These are phyloP conservation scores for Teunomyces tritomae DNA, from an alignment of 805 yeast genomes.

Conservation along the genomic window DNA sequence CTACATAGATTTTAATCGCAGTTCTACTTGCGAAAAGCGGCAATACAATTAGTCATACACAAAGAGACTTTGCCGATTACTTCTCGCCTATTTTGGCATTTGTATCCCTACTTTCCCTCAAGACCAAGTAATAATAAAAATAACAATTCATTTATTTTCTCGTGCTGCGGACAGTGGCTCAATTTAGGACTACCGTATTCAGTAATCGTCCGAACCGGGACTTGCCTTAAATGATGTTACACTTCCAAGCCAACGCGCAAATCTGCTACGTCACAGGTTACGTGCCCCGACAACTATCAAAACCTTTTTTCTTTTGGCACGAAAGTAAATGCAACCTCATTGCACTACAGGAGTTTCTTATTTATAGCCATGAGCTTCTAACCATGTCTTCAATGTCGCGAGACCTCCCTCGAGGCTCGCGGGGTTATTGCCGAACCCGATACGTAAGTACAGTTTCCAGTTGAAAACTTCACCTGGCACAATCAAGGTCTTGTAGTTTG, in stretches of 20 bases:
- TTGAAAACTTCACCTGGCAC: conserved; percentile 53
- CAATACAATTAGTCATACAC: neutral
- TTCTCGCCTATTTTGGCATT: neutral
- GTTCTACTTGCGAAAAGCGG: neutral
- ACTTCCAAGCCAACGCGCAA: neutral
- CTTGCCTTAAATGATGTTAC: neutral
- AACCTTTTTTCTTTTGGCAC: neutral
- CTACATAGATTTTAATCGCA: too few species aligned
- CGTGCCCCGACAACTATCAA: neutral
- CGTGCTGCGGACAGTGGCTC: neutral
- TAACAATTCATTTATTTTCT: neutral
- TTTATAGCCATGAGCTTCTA: neutral
- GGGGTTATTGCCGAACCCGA: conserved; percentile 48
- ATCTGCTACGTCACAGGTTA: neutral
- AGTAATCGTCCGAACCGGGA: neutral
- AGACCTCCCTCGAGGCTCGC: conserved; percentile 22
- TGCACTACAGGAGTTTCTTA: neutral
- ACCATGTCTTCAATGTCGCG: neutral
- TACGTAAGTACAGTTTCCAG: conserved; percentile 39
- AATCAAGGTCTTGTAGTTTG: conserved; percentile 29
- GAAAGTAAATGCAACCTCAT: neutral
- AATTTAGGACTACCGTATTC: neutral
- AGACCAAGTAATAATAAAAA: neutral
- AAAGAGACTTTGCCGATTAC: neutral
- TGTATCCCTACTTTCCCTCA: neutral